Evolutionary conservation across 306 rosid species (phyloP).

Genomic region (Vicia villosa): DNA sequence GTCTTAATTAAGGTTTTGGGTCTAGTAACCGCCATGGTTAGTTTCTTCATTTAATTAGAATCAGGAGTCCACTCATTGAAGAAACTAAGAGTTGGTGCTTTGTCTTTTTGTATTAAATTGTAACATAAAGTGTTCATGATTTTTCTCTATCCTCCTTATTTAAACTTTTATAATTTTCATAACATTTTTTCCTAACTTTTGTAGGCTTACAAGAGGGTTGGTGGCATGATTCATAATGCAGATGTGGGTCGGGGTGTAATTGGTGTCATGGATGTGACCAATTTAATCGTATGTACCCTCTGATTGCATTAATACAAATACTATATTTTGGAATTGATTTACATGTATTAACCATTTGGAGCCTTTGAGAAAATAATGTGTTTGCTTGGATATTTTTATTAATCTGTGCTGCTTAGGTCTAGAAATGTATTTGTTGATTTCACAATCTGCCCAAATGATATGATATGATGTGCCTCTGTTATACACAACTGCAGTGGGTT

Average conservation of each 20-base stretch:
- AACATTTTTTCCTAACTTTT: slow-evolving; percentile 12
- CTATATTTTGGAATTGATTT: slow-evolving; percentile 24
- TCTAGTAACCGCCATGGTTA: background rate
- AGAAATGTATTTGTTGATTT: background rate
- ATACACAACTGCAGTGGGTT: background rate
- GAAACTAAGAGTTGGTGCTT: slow-evolving; percentile 1
- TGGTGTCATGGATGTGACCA: slow-evolving; percentile 62
- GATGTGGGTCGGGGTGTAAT: slow-evolving; percentile 62
- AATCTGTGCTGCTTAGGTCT: slow-evolving; percentile 15
- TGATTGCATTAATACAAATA: background rate
- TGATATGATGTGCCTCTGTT: background rate
- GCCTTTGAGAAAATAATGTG: slow-evolving; percentile 4
- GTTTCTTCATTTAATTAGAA: background rate
- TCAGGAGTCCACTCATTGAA: background rate
- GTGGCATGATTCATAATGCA: slow-evolving; percentile 57
- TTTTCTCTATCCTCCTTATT: slow-evolving; percentile 1
- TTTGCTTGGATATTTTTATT: background rate
- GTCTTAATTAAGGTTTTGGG: background rate
- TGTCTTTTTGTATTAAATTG: background rate
- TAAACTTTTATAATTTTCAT: background rate
- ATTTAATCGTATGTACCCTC: slow-evolving; percentile 48
- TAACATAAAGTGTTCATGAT: background rate
- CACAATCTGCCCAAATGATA: slow-evolving; percentile 8
- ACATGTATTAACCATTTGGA: slow-evolving; percentile 4
- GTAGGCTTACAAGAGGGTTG: slow-evolving; percentile 70